phyloP scores from a whole-genome alignment of 2,329 filamentous ascomycete species.

The Claviceps arundinis region DNA sequence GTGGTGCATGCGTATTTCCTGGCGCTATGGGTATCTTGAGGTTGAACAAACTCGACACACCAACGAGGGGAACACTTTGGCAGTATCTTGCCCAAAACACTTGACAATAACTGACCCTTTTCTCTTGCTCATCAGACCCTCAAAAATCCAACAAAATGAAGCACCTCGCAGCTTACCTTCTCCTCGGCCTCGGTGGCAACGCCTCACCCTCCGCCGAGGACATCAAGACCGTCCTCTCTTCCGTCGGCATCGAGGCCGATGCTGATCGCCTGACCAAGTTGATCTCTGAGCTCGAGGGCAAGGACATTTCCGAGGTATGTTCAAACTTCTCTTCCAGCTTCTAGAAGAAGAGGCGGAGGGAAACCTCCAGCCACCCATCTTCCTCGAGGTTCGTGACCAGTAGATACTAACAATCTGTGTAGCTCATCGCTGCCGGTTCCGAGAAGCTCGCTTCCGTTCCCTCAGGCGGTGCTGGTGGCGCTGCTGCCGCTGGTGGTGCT shows the following conservation, averaged over 20 bases:
- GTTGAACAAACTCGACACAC: too few relatives aligned
- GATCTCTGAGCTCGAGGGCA: slow-evolving; percentile 81
- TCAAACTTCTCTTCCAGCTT: neutral
- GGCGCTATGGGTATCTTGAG: too few relatives aligned
- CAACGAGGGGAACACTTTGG: too few relatives aligned
- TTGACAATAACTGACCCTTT: neutral
- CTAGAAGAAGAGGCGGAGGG: neutral
- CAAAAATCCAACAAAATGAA: slow-evolving; percentile 66
- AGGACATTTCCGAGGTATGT: slow-evolving; percentile 82
- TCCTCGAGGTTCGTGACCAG: too few relatives aligned
- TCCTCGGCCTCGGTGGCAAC: slow-evolving; percentile 91
- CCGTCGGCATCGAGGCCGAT: slow-evolving; percentile 92
- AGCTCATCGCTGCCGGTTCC: slow-evolving; percentile 87
- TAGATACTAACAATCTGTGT: slow-evolving; percentile 11
- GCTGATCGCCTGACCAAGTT: slow-evolving; percentile 74
- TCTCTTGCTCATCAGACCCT: neutral
- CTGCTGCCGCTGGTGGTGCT: slow-evolving; percentile 50
- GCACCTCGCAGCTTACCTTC: slow-evolving; percentile 98
- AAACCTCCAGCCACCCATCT: too few relatives aligned
- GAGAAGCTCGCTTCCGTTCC: slow-evolving; percentile 96
- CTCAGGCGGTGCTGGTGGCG: slow-evolving; percentile 73
- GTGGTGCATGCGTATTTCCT: too few relatives aligned
- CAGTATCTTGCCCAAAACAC: neutral
- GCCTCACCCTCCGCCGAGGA: slow-evolving; percentile 71
- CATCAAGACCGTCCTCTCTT: slow-evolving; percentile 77